Base-by-base conservation (phyloP, 1,139 yeast genomes). In the Saccharomyces hybrid region DNA sequence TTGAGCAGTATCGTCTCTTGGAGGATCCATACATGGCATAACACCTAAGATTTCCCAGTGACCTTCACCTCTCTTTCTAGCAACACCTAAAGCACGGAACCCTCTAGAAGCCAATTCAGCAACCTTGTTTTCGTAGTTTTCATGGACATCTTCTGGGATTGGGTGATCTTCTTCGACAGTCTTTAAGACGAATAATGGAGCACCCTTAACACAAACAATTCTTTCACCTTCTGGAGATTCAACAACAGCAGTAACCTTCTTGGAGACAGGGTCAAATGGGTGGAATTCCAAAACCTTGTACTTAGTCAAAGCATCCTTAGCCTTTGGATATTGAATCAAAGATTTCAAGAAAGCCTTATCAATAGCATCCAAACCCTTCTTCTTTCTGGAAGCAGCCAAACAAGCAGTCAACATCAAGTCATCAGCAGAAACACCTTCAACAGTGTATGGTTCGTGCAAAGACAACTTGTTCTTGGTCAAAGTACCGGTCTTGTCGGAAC, bases 401-500 rank as follows among this genome's bases (percentile, higher is more conserved):
- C 96, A 88, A 70, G 97, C 97, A 72, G 97, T 89, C 78, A 90
- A 82, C 97, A 90, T 89, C 73, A 90, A 82, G 73, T 90, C 97
- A 71, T 90, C 97, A 60, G 96, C 83, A 74, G 90, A 96, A 69
- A 91, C 97, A 80, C 98, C 98, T 71, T 87, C 96, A 70, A 93
- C 97, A 73, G 97, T 89, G 86, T 89, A 91, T 70, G 98, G 98
- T 77, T 91, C 97, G 78, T 89, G 93, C 70, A 91, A 81, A 56
- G 97, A 88, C 73, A 88, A 78, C 81, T 89, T 90, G 85, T 91
- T 91, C 82, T 90, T 90, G 78, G 97, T 91, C 77, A 91, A 83
- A 66, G 98, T 91, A 84, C 98, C 98, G 73, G 98, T 91, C 81
- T 91, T 91, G 78, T 91, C 98, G 63, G 97, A 91, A 83, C 97